These are phyloP conservation scores for Fusarium algeriense DNA, from an alignment of 2,329 filamentous ascomycete genomes.

Conservation along the genomic window DNA sequence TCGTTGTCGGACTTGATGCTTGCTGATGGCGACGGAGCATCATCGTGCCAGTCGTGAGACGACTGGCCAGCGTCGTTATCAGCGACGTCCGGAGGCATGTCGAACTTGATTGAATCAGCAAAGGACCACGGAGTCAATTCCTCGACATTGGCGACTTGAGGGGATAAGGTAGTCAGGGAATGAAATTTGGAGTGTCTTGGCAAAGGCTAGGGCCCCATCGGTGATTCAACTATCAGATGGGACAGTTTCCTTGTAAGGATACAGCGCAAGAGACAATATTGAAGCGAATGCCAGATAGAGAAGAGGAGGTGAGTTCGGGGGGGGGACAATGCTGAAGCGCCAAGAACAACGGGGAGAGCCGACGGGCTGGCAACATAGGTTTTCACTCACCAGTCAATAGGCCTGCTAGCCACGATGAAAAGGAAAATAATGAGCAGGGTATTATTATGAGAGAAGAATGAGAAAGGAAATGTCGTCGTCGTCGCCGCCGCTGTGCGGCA, in stretches of 20 bases:
- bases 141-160: constrained; percentile 15
- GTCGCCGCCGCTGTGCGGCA: constrained; percentile 37
- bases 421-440: constrained; percentile 15
- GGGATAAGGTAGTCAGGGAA: constrained; percentile 17
- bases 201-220: constrained; percentile 14
- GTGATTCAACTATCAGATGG: constrained; percentile 14
- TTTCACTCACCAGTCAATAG: constrained; percentile 40
- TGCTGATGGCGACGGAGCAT: constrained; percentile 56
- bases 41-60: constrained; percentile 54
- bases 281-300: not conserved
- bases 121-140: constrained; percentile 16
- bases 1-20: constrained; percentile 60
- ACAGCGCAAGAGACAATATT: not conserved
- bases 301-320: constrained; percentile 9
- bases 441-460: constrained; percentile 9
- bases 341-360: constrained; percentile 8
- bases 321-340: constrained; percentile 15
- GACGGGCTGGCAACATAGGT: constrained; percentile 6
- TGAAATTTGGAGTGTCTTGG: constrained; percentile 26
- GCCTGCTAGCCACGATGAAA: constrained; percentile 31
- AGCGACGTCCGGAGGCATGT: constrained; percentile 56
- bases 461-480: not conserved
- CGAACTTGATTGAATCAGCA: constrained; percentile 44
- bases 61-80: constrained; percentile 58
- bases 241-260: not conserved